Conservation (phyloP, 176 grass and related monocot genomes). For the Avena atlantica region DNA sequence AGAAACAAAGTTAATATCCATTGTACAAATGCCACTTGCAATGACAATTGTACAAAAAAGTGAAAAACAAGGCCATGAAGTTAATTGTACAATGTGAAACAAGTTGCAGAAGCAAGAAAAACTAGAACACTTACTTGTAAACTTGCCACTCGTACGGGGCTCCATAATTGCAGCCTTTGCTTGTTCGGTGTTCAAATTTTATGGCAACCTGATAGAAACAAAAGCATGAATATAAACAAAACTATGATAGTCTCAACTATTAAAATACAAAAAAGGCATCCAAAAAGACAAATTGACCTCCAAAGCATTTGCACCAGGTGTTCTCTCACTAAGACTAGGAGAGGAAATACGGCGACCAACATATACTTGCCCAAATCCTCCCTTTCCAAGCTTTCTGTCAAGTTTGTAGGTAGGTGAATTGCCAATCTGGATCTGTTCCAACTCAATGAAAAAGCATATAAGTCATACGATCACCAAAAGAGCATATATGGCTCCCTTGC, state of each 20-base stretch:
- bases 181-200: conserved; percentile 94
- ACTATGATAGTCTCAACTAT: background rate
- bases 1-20: conserved; percentile 38
- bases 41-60: background rate
- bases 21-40: conserved; percentile 38
- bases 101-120: conserved; percentile 1
- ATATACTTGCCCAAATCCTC: conserved; percentile 97
- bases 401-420: conserved; percentile 78
- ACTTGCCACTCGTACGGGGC: conserved; percentile 97
- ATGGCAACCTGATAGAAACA: conserved; percentile 66
- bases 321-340: conserved; percentile 61
- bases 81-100: conserved; percentile 10
- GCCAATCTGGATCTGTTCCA: conserved; percentile 80
- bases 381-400: conserved; percentile 91
- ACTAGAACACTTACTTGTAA: conserved; percentile 72
- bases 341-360: conserved; percentile 73
- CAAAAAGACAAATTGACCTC: conserved; percentile 59
- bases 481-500: background rate
- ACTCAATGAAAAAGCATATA: conserved; percentile 21
- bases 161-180: conserved; percentile 87
- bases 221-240: conserved; percentile 19
- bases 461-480: conserved; percentile 34
- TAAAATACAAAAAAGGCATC: conserved; percentile 9
- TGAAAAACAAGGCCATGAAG: conserved; percentile 6
- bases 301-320: conserved; percentile 72